A percentile compares a stretch with the other conserved stretches of the same genome.
Conservation (phyloP, 2,329 filamentous ascomycete species). For the Endothia cerciana region DNA sequence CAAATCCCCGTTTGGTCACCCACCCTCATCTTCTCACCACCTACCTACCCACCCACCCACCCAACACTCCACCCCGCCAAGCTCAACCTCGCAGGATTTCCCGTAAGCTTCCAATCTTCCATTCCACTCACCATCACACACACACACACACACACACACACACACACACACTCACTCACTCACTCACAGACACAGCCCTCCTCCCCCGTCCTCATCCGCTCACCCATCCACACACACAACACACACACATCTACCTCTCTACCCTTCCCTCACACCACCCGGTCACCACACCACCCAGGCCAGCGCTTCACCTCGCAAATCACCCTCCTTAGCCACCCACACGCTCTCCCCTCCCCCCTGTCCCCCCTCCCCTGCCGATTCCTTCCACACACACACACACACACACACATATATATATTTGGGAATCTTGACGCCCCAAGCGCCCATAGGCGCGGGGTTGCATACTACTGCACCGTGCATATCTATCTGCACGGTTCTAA, state of each 20-base stretch:
- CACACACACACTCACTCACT: background rate
- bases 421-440: background rate
- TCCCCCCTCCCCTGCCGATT: background rate
- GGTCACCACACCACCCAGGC: background rate
- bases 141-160: background rate
- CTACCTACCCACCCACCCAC: background rate
- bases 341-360: background rate
- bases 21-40: background rate
- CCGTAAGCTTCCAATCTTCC: slow-evolving; percentile 1
- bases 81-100: slow-evolving; percentile 4
- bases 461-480: background rate
- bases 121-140: background rate
- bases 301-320: slow-evolving; percentile 20
- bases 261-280: background rate
- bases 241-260: background rate
- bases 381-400: background rate
- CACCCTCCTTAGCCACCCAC: background rate
- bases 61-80: background rate
- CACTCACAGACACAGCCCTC: background rate
- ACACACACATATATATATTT: background rate
- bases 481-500: slow-evolving; percentile 3
- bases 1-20: no score
- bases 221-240: slow-evolving; percentile 1
- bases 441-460: slow-evolving; percentile 9
- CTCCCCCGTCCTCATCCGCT: background rate